Base-by-base conservation (phyloP, 805 yeast genomes). In the Candida sphagnicola region DNA sequence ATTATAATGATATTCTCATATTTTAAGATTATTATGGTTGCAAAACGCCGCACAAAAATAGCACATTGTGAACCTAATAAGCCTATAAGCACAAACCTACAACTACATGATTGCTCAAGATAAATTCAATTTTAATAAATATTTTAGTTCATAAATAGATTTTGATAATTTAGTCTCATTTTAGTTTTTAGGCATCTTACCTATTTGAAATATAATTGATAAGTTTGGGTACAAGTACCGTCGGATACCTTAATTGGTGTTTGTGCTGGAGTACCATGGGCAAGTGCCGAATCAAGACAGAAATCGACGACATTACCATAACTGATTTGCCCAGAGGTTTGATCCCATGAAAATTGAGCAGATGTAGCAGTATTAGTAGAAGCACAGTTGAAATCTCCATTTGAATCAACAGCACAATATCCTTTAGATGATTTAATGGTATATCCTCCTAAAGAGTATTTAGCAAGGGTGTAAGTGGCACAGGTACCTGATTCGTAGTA, bases 401-500 rank as follows among this genome's bases (percentile, higher is more conserved):
- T 34, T 13, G 38, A 31, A 19, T 49, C 52, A 5, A 81, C 46
- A 2, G 79, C 82, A 64, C 97, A 90, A 43, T 67, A 75, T 0
- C 97, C 97, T 50, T 75, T 78, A 28, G 86, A 77, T 1, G 93
- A 75, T 43, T 71, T 71, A 32, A 90, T 53, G 41, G 78, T 74
- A 50, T 77, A 75, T n/a, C 93, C 93, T 3, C 93, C 93, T 59
- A 78, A 78, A 24, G 75, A 74, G 23, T 83, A 77, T 38, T 78
- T 72, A 12, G 42, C 37, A 18, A 85, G 50, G 18, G 70, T 70
- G 62, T 72, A 90, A 4, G 83, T 78, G 4, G 96, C 98, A 60
- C 97, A 91, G 0, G 93, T 78, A 1, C 96, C 96, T 13, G 72
- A 69, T 4, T 74, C 56, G 62, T 82, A 86, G 93, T 95, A 90